A percentile compares a stretch with the other conserved stretches of the same genome.
phyloP scores from a whole-genome alignment of 139 green algal genomes.

The Volvox reticuliferus region DNA sequence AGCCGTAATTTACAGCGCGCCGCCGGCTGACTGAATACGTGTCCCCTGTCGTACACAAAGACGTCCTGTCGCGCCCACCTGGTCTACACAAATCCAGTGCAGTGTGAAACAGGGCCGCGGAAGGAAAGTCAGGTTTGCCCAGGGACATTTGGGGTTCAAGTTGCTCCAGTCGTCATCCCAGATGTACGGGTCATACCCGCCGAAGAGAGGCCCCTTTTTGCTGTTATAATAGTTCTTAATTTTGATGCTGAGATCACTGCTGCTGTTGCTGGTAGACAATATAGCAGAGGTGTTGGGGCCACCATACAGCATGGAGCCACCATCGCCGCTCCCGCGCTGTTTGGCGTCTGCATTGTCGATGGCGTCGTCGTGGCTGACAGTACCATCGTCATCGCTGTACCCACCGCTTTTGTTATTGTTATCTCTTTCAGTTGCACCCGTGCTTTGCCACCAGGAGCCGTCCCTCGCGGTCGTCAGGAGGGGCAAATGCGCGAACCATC shows the following conservation, averaged over 20 bases:
- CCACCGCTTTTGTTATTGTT: not conserved
- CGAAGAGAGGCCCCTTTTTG: not conserved
- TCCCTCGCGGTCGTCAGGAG: no score
- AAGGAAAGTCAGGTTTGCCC: not conserved
- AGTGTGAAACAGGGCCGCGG: not conserved
- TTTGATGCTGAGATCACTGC: not conserved
- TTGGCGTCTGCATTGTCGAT: not conserved
- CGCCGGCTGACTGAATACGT: no score
- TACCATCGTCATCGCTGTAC: not conserved
- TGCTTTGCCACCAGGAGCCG: no score
- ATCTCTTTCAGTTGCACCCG: not conserved
- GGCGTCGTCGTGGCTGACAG: not conserved
- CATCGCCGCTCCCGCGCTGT: not conserved
- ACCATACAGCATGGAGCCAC: not conserved
- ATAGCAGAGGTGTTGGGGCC: not conserved
- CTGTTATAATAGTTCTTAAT: not conserved
- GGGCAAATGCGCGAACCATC: not conserved
- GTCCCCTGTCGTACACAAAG: not conserved
- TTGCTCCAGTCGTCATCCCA: not conserved
- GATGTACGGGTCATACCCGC: no score
- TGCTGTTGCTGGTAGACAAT: not conserved
- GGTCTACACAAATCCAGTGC: not conserved
- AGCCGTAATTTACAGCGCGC: no score
- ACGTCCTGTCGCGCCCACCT: not conserved
- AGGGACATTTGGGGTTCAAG: not conserved